Evolutionary conservation across 768 basidiomycete genomes (phyloP), one percentile per base, ranked within the genome.

Genomic region (Tulasnella sp.): DNA sequence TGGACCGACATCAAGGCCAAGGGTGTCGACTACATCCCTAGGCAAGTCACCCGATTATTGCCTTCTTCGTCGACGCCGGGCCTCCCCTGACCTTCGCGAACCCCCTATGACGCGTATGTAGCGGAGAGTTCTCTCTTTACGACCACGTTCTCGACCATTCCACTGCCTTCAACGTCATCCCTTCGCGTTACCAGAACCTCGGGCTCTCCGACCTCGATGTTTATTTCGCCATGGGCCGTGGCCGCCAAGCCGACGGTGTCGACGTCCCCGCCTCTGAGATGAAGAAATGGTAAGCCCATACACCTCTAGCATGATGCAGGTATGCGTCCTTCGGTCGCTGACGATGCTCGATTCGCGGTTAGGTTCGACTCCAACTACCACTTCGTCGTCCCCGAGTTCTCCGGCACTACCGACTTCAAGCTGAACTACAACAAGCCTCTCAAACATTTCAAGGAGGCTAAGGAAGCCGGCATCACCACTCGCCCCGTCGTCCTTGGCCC

Each of bases 291-390:
- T 95, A 85, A 84, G 92, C 88, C 40, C 18, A 18, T 42, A 50
- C 58, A 69, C 31, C 3, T 69, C n/a, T 3, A 16, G 18, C 2
- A 37, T 9, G 64, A 69, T 37, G 46, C 37, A 28, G 79, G 41
- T 80, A 44, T 24, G 20, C 44, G 69, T 34, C 3, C n/a, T 20
- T 34, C 18, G 41, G 4, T 22, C 20, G 8, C 44, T 64, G 24
- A 42, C 58, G 40, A 73, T 77, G 8, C 60, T 40, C 22, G 9
- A 73, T 82, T 41, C 20, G 46, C 82, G 58, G 2, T 37, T 82
- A 97, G 96, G 96, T 97, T 96, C 86, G 96, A 98, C 88, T 96
- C 96, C 76, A 98, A 98, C 91, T 99, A 98, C 89, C 97, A 99
- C 89, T 97, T 93, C 85, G 96, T 99, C 86, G 98, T 99, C 81